Percentiles rank a stretch among this genome's conserved stretches.
phyloP scores from a whole-genome alignment of 2,329 filamentous ascomycete species.

The Phyllosticta capitalensis region DNA sequence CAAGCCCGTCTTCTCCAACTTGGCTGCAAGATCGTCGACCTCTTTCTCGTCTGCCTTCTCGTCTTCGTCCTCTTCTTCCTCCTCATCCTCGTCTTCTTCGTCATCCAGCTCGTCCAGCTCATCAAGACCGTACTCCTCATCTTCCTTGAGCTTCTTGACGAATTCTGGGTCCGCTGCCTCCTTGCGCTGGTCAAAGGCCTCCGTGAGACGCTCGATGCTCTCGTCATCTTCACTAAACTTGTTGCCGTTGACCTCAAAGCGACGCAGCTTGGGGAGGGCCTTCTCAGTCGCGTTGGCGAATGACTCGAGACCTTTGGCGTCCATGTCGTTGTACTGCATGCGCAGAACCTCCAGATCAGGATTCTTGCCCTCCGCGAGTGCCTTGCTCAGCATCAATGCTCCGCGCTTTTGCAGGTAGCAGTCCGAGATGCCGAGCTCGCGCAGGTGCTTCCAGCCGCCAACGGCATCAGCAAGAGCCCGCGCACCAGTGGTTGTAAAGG shows the following conservation, averaged over 20 bases:
- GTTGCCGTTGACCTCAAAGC: conserved; percentile 93
- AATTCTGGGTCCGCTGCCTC: conserved; percentile 38
- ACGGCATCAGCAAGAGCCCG: conserved; percentile 68
- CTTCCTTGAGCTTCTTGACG: conserved; percentile 33
- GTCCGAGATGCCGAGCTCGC: conserved; percentile 82
- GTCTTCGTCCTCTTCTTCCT: conserved; percentile 58
- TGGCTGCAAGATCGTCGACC: conserved; percentile 71
- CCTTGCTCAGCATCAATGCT: conserved; percentile 59
- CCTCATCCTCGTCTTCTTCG: conserved; percentile 74
- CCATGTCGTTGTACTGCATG: conserved; percentile 93
- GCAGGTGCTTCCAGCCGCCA: conserved; percentile 61
- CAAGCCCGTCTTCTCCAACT: conserved; percentile 57
- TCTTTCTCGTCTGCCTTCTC: conserved; percentile 65
- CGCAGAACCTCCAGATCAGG: conserved; percentile 69
- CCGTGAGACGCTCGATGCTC: conserved; percentile 57
- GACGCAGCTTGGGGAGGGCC: conserved; percentile 64
- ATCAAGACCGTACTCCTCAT: conserved; percentile 43
- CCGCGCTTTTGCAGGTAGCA: conserved; percentile 67
- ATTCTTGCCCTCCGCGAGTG: conserved; percentile 68
- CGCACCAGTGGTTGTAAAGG: conserved; percentile 75
- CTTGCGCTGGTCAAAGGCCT: conserved; percentile 61
- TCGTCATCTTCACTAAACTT: conserved; percentile 82
- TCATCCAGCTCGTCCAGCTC: conserved; percentile 73
- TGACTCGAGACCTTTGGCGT: conserved; percentile 60
- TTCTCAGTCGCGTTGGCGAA: conserved; percentile 60